These are phyloP conservation scores for Coniferiporia sulphurascens DNA, from an alignment of 1,284 basidiomycete species.

Conservation along the genomic window DNA sequence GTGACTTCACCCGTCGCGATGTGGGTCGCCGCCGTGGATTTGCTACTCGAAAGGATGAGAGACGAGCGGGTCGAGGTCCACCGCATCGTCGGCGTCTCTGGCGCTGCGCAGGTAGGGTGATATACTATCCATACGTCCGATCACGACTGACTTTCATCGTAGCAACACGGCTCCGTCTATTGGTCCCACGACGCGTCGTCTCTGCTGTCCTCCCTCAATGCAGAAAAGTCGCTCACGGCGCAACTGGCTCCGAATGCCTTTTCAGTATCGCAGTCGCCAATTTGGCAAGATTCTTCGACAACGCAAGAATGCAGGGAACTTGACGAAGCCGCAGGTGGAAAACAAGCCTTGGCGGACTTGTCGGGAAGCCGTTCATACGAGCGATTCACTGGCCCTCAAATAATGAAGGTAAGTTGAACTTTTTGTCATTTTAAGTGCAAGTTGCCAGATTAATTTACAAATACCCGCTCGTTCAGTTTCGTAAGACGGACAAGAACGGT, in stretches of 20 bases:
- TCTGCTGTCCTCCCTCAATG: conserved; percentile 52
- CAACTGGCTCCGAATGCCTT: conserved; percentile 65
- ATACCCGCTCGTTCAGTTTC: conserved; percentile 40
- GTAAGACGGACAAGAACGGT: conserved; percentile 49
- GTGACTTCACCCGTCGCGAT: conserved; percentile 79
- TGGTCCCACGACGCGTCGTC: conserved; percentile 62
- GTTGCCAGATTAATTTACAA: neutral
- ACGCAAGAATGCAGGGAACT: conserved; percentile 67
- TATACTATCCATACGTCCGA: neutral
- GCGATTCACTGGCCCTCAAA: conserved; percentile 85
- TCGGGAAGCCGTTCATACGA: conserved; percentile 86
- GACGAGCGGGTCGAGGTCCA: conserved; percentile 52
- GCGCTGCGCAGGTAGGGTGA: conserved; percentile 64
- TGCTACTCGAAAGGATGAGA: conserved; percentile 69
- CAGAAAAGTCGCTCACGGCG: conserved; percentile 43
- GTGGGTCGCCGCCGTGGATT: conserved; percentile 82
- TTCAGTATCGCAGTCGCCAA: conserved; percentile 68
- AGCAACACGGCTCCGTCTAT: conserved; percentile 93
- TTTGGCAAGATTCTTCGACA: conserved; percentile 93
- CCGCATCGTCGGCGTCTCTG: conserved; percentile 61
- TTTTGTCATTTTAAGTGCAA: neutral
- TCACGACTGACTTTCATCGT: conserved; percentile 6
- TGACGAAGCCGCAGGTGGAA: conserved; percentile 64
- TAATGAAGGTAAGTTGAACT: conserved; percentile 53
- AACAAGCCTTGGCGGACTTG: conserved; percentile 64